Base-by-base conservation (phyloP, 2,329 filamentous ascomycete species). In the Metarhizium album region DNA sequence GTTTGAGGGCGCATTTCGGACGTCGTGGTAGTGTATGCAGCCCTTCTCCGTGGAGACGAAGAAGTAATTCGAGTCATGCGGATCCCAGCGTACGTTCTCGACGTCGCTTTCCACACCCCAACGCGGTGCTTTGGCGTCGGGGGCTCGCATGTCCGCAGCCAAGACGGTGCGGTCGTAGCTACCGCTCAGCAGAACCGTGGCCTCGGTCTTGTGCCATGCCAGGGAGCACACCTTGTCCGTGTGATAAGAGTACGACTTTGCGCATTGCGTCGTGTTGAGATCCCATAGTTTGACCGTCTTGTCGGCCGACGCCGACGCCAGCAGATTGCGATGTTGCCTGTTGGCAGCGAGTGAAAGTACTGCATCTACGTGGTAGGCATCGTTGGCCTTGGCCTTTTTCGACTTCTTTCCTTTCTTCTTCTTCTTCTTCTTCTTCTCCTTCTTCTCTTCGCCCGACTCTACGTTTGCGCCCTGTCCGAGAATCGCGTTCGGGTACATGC, bases 261-360 rank as follows among this genome's bases (percentile, higher is more conserved):
- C 93, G 69, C 90, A 95, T 68, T 84, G 90, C 54, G 87, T 80
- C 3, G 89, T 96, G 72, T 90, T 87, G 55, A 98, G 74, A 66
- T 98, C 93, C 93, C 93, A 98, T 20, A 98, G 79, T 74, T 98
- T 98, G 63, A 97, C 84, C 2, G 93, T 98, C 72, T 90, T 90
- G 73, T 98, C 93, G 20, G 93, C 93, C 1, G 93, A 98, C 2
- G 87, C 89, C 1, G 91, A 97, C 13, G 93, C 93, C 45, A 98
- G 80, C 52, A 98, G 78, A 67, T 97, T 97, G 56, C 90, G 84
- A 71, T 98, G 91, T 63, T 90, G 84, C 61, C 90, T 79, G 74
- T 98, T 98, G 47, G 90, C 89, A 3, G 93, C 86, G 42, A 98
- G 82, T 4, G 91, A 86, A 42, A 98, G 80, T 27, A 98, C 86